Conservation (phyloP, 1,139 yeast genomes). For the Ogataea hybrid region DNA sequence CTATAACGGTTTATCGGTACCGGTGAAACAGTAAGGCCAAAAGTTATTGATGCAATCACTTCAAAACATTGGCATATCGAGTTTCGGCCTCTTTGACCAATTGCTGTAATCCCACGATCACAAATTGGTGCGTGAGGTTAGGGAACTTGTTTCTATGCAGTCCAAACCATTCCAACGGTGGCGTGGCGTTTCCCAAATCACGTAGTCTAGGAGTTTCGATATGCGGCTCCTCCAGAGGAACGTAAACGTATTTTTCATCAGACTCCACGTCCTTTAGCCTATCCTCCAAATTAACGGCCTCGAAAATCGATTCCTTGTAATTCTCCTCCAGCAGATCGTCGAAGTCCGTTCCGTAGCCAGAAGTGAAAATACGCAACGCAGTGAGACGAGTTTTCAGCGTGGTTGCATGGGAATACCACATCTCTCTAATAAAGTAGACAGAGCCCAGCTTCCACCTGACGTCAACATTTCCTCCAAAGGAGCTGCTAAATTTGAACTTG, state of each 20-base stretch:
- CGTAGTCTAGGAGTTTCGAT: slow-evolving; percentile 87
- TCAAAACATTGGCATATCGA: slow-evolving; percentile 45
- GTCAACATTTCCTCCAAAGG: slow-evolving; percentile 87
- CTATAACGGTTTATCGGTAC: no score
- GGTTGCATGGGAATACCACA: slow-evolving; percentile 78
- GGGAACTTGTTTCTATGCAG: slow-evolving; percentile 85
- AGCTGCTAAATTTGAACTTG: slow-evolving; percentile 64
- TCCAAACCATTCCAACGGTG: slow-evolving; percentile 98
- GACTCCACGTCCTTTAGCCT: slow-evolving; percentile 63
- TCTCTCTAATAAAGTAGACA: slow-evolving; percentile 84
- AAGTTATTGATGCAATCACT: slow-evolving; percentile 9
- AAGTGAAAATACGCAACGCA: slow-evolving; percentile 34
- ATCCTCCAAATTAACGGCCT: slow-evolving; percentile 46
- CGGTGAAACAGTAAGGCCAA: no score
- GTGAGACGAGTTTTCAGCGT: slow-evolving; percentile 50
- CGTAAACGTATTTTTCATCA: slow-evolving; percentile 57
- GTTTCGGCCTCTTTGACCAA: slow-evolving; percentile 61
- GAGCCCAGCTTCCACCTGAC: slow-evolving; percentile 93
- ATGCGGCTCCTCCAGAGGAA: slow-evolving; percentile 69
- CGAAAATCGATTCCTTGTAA: slow-evolving; percentile 32
- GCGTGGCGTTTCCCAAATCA: slow-evolving; percentile 95
- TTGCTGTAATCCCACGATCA: slow-evolving; percentile 71
- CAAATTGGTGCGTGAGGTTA: slow-evolving; percentile 75
- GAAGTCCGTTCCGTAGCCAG: slow-evolving; percentile 41
- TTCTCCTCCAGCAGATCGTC: slow-evolving; percentile 25